Conservation (phyloP, 768 basidiomycete genomes). For the Suillus decipiens region DNA sequence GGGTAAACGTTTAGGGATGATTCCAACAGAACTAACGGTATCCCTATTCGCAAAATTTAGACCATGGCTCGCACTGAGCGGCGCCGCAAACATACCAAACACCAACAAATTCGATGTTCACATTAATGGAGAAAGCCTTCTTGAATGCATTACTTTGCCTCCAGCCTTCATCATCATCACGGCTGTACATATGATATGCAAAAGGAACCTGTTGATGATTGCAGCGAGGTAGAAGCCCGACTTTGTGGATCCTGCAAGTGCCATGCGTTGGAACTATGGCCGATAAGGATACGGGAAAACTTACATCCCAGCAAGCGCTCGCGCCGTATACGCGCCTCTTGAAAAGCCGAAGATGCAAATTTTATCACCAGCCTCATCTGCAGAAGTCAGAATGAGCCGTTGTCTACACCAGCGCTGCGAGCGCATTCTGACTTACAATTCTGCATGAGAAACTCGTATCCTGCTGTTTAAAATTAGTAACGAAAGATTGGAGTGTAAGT, state of each 20-base stretch:
- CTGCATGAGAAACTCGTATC: conserved; percentile 80
- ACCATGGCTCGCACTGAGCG: background rate
- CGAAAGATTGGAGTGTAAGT: background rate
- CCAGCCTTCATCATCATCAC: conserved; percentile 61
- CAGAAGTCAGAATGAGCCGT: too few relatives aligned
- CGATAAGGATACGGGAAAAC: conserved; percentile 23
- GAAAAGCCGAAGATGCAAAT: conserved; percentile 85
- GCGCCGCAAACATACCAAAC: conserved; percentile 55
- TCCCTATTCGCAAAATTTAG: conserved; percentile 49
- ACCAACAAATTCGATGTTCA: conserved; percentile 71
- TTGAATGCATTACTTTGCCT: conserved; percentile 67
- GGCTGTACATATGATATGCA: conserved; percentile 65
- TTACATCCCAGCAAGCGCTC: conserved; percentile 74
- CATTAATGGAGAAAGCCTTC: conserved; percentile 73
- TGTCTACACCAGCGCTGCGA: too few relatives aligned
- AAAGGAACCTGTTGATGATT: conserved; percentile 81
- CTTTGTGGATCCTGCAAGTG: conserved; percentile 58
- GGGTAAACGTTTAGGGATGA: conserved; percentile 63
- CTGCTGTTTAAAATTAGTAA: conserved; percentile 40
- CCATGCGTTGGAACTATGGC: background rate
- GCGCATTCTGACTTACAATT: conserved; percentile 50
- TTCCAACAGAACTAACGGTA: conserved; percentile 66
- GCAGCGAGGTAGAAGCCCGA: conserved; percentile 67
- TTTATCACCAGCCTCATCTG: conserved; percentile 70
- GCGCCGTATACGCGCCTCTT: conserved; percentile 70